These are phyloP conservation scores for Ogataea pignaliae DNA, from an alignment of 805 yeast genomes.

Conservation along the genomic window DNA sequence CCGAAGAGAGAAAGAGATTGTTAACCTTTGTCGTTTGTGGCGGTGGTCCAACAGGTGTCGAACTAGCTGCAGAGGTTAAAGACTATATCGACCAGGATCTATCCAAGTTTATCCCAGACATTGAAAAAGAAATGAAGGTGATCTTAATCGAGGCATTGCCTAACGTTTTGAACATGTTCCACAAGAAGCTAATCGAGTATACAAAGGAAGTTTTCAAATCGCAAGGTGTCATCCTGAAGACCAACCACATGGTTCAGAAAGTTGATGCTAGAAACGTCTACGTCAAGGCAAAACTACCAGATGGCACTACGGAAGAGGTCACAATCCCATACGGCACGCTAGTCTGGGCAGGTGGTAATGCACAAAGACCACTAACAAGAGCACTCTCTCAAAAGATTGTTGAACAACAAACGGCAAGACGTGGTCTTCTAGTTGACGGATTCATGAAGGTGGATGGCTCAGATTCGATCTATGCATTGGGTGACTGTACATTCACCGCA, in stretches of 20 bases:
- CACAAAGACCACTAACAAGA: constrained; percentile 71
- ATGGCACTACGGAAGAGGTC: constrained; percentile 56
- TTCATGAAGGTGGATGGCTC: constrained; percentile 79
- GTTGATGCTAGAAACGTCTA: constrained; percentile 69
- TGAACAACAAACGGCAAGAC: constrained; percentile 77
- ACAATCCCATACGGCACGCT: constrained; percentile 83
- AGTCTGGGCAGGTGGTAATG: constrained; percentile 98
- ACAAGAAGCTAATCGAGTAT: constrained; percentile 64
- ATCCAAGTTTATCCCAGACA: constrained; percentile 81
- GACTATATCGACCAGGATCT: constrained; percentile 92
- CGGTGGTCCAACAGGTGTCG: constrained; percentile 99
- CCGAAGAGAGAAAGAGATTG: constrained; percentile 77
- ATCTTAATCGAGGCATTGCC: constrained; percentile 89
- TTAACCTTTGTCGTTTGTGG: constrained; percentile 91
- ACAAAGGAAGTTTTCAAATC: constrained; percentile 71
- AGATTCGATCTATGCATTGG: constrained; percentile 77
- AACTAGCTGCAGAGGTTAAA: constrained; percentile 93
- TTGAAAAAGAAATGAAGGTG: constrained; percentile 77
- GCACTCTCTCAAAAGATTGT: constrained; percentile 65
- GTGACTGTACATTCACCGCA: constrained; percentile 91
- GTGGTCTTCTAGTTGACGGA: constrained; percentile 86
- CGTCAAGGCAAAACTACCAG: constrained; percentile 63
- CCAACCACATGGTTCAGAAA: constrained; percentile 84
- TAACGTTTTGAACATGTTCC: constrained; percentile 74
- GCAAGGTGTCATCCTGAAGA: constrained; percentile 66